Evolutionary conservation across 352 stramenopile species (phyloP).

Genomic region (Phytophthora tentaculata): DNA sequence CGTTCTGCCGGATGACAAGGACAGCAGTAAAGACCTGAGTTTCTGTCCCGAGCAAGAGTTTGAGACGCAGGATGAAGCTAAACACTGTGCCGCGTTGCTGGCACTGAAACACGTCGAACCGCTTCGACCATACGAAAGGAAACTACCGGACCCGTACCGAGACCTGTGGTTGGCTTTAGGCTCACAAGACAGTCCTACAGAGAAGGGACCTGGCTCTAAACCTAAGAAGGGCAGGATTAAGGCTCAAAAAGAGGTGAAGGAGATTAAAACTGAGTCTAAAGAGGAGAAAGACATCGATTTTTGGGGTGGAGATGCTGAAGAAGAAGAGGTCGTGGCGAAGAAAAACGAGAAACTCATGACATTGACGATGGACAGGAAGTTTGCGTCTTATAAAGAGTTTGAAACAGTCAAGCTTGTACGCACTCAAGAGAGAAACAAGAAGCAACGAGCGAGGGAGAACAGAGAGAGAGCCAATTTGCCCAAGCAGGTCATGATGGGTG

Average conservation of each 20-base stretch:
- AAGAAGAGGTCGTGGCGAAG: conserved; percentile 13
- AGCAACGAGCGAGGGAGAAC: conserved; percentile 89
- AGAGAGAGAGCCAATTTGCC: conserved; percentile 90
- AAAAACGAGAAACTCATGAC: conserved; percentile 32
- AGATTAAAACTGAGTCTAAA: conserved; percentile 16
- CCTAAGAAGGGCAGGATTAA: conserved; percentile 10
- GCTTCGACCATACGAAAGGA: conserved; percentile 93
- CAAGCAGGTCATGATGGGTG: conserved; percentile 93
- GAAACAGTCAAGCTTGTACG: conserved; percentile 61
- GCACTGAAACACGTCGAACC: conserved; percentile 95
- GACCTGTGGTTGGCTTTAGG: conserved; percentile 90
- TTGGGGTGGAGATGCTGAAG: conserved; percentile 26
- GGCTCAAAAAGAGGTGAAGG: conserved; percentile 11
- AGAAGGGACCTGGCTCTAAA: conserved; percentile 1
- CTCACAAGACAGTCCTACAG: conserved; percentile 3
- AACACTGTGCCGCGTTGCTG: conserved; percentile 93
- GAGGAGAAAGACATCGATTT: conserved; percentile 45
- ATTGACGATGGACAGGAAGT: conserved; percentile 79
- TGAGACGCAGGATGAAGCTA: conserved; percentile 87
- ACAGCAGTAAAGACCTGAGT: conserved; percentile 93
- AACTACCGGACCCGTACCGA: conserved; percentile 96
- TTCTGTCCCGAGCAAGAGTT: conserved; percentile 91
- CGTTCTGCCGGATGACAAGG: conserved; percentile 94
- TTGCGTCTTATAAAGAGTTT: conserved; percentile 77
- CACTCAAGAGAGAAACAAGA: conserved; percentile 74